Percentiles rank a stretch among this genome's conserved stretches.
Conservation (phyloP, 495 filamentous ascomycete genomes). For the Amniculicola lignicola region DNA sequence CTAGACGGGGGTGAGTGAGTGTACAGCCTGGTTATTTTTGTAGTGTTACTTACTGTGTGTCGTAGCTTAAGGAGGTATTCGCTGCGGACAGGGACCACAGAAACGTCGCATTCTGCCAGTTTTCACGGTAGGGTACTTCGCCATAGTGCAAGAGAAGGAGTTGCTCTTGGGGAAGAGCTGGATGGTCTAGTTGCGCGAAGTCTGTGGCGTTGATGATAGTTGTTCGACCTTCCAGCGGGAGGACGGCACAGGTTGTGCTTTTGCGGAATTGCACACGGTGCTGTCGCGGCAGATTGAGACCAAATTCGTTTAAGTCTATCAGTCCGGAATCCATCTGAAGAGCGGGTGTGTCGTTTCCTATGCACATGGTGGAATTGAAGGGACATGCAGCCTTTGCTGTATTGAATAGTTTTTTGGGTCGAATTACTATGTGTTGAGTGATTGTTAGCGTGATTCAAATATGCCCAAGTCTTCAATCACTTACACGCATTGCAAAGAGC, state of each 20-base stretch:
- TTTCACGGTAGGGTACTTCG: not conserved
- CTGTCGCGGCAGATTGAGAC: not conserved
- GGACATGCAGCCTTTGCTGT: constrained; percentile 3
- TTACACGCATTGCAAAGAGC: constrained; percentile 6
- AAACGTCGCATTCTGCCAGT: constrained; percentile 6
- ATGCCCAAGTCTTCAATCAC: constrained; percentile 1
- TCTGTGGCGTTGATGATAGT: constrained; percentile 4
- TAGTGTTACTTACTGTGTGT: not conserved
- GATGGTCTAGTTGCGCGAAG: not conserved
- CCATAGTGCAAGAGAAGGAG: not conserved
- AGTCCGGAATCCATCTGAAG: constrained; percentile 11
- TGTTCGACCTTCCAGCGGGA: constrained; percentile 1
- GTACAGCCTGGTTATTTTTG: not conserved
- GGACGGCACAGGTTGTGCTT: not conserved
- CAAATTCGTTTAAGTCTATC: constrained; percentile 4
- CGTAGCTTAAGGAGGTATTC: not conserved
- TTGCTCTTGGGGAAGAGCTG: constrained; percentile 6
- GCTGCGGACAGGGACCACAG: not conserved
- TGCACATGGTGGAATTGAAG: constrained; percentile 1
- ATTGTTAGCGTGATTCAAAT: not conserved
- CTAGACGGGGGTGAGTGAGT: not conserved
- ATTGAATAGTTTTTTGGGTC: not conserved
- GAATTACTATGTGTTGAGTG: not conserved
- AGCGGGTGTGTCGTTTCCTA: not conserved
- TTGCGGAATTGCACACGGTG: constrained; percentile 5